These are phyloP conservation scores for Trypanosoma rangeli DNA, from an alignment of 208 protist species.

Conservation along the genomic window DNA sequence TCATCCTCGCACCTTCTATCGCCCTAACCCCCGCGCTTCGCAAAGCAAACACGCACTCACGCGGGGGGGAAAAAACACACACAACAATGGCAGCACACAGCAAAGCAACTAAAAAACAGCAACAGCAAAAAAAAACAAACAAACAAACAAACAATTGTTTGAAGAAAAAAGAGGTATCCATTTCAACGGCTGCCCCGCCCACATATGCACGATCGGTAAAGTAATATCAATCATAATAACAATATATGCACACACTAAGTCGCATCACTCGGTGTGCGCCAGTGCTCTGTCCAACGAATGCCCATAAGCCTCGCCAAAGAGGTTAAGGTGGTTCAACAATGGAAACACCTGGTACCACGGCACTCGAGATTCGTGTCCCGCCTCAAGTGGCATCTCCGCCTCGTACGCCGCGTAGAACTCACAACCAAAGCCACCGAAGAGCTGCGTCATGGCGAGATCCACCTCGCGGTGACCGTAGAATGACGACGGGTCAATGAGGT, in stretches of 20 bases:
- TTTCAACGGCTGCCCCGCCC: no score
- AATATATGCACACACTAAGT: background rate
- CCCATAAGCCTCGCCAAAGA: conserved; percentile 40
- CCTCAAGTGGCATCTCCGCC: conserved; percentile 19
- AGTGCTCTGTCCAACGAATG: conserved; percentile 22
- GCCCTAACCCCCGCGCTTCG: no score
- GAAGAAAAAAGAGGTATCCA: no score
- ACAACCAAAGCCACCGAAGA: conserved; percentile 36
- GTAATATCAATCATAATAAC: no score
- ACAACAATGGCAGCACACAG: no score
- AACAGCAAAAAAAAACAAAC: no score
- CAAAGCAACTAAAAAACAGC: no score
- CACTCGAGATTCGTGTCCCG: conserved; percentile 21
- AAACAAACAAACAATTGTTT: no score
- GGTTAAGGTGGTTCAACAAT: conserved; percentile 28
- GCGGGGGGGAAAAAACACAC: no score
- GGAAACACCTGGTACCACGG: conserved; percentile 34
- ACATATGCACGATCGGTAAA: no score
- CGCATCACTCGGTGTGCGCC: background rate
- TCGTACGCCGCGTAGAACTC: conserved; percentile 38
- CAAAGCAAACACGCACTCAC: no score
- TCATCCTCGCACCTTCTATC: no score
- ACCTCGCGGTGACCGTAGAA: conserved; percentile 37
- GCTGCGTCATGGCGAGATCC: conserved; percentile 35
- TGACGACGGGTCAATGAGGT: conserved; percentile 32